Percentiles rank a stretch among this genome's conserved stretches.
These are phyloP conservation scores for Ensete glaucum DNA, from an alignment of 176 grass and related monocot species.

Conservation along the genomic window DNA sequence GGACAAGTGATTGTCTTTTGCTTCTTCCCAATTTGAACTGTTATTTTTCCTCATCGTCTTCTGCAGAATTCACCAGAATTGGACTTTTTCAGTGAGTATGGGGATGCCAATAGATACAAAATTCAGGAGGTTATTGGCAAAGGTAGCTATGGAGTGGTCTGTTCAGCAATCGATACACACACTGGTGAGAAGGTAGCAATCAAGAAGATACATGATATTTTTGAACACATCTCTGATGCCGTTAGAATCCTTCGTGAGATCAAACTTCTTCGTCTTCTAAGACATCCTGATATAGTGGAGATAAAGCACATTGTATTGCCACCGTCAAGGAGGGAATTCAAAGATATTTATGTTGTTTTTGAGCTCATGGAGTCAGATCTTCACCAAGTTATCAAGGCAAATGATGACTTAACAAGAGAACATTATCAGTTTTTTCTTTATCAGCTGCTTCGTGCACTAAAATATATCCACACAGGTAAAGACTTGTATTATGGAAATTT, in stretches of 20 bases:
- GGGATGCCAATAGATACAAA: constrained; percentile 67
- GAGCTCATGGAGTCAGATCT: constrained; percentile 94
- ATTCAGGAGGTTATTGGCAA: constrained; percentile 85
- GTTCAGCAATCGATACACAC: constrained; percentile 73
- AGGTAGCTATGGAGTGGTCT: constrained; percentile 91
- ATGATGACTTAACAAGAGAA: constrained; percentile 92
- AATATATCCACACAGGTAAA: constrained; percentile 91
- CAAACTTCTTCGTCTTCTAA: constrained; percentile 75
- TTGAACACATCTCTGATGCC: constrained; percentile 78
- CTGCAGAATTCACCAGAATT: constrained; percentile 69
- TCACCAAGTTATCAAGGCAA: constrained; percentile 97
- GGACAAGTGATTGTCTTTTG: neutral
- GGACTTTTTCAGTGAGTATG: constrained; percentile 88
- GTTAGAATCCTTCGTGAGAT: constrained; percentile 88
- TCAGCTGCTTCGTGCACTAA: constrained; percentile 86
- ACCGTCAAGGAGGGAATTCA: constrained; percentile 71
- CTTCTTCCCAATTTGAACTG: neutral
- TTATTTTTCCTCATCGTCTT: neutral
- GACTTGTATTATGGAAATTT: neutral
- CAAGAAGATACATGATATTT: constrained; percentile 87
- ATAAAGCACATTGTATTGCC: constrained; percentile 94
- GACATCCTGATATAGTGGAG: constrained; percentile 89
- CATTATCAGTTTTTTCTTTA: constrained; percentile 94
- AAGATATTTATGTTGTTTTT: constrained; percentile 86
- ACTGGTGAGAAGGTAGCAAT: constrained; percentile 89